Evolutionary conservation across 2,329 filamentous ascomycete species (phyloP).

Genomic region (Pseudomassariella vexata): DNA sequence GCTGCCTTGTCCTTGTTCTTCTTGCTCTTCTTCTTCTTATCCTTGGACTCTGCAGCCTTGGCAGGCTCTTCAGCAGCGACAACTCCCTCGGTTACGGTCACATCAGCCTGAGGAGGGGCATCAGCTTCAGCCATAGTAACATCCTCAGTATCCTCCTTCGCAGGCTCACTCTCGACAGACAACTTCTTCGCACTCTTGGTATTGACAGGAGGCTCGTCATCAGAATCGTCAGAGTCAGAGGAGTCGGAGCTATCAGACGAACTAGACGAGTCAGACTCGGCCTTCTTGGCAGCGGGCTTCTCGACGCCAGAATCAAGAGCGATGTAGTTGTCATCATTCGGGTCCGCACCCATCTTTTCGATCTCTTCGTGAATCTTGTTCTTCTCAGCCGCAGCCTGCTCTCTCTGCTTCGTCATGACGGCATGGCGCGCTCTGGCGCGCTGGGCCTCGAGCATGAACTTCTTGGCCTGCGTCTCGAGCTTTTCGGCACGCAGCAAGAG

Average conservation of each 20-base stretch:
- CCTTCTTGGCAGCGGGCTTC: constrained; percentile 2
- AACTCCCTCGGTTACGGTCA: constrained; percentile 6
- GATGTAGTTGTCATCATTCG: constrained; percentile 16
- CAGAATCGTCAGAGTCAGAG: not conserved
- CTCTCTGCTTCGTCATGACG: constrained; percentile 17
- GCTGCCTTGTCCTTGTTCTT: constrained; percentile 10
- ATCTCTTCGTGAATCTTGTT: constrained; percentile 15
- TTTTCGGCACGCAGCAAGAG: constrained; percentile 32
- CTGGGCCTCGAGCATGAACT: constrained; percentile 34
- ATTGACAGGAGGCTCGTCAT: constrained; percentile 1
- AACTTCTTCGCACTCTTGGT: constrained; percentile 28
- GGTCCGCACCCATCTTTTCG: constrained; percentile 11
- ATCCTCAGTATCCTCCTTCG: constrained; percentile 11
- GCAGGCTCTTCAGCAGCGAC: constrained; percentile 6
- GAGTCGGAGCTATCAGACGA: not conserved
- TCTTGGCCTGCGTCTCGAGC: constrained; percentile 32
- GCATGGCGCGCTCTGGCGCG: constrained; percentile 23
- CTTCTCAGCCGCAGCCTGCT: constrained; percentile 20
- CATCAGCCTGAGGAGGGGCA: too few species aligned
- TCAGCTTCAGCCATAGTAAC: too few species aligned
- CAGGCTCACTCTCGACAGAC: constrained; percentile 10
- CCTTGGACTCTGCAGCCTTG: constrained; percentile 11
- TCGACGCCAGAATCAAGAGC: constrained; percentile 9
- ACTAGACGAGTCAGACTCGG: not conserved
- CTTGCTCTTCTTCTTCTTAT: constrained; percentile 22